Conservation (phyloP, 164 flowering plant genomes). For the Cinnamomum micranthum region DNA sequence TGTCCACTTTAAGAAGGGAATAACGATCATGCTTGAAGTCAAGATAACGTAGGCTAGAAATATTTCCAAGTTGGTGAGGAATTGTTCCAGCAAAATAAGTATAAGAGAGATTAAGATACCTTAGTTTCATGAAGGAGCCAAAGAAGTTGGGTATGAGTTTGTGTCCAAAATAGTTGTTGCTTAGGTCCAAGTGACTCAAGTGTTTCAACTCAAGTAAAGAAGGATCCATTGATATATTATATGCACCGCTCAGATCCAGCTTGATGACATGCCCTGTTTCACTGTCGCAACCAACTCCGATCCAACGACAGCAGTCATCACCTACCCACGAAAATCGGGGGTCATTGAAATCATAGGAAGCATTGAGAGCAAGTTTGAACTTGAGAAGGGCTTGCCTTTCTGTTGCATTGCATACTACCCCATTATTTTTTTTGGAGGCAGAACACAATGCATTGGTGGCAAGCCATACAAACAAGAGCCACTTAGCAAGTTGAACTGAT, state of each 20-base stretch:
- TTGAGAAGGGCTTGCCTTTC: constrained; percentile 12
- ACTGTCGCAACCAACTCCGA: constrained; percentile 7
- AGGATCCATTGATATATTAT: neutral
- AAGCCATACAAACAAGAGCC: too few relatives aligned
- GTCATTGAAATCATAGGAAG: neutral
- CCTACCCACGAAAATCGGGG: constrained; percentile 6
- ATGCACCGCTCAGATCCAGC: constrained; percentile 2
- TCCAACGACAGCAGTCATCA: constrained; percentile 9
- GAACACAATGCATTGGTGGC: too few relatives aligned
- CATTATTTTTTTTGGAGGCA: too few relatives aligned
- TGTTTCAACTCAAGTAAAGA: constrained; percentile 1
- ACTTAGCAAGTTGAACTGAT: too few relatives aligned
- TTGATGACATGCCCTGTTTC: constrained; percentile 10
- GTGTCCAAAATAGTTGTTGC: constrained; percentile 2
- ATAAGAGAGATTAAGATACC: constrained; percentile 10
- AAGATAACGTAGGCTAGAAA: constrained; percentile 8
- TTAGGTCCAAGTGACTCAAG: neutral
- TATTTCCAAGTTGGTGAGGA: constrained; percentile 17
- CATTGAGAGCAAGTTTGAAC: constrained; percentile 1
- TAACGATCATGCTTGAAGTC: neutral
- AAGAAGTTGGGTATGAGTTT: constrained; percentile 9
- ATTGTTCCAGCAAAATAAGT: neutral
- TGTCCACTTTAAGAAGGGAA: neutral
- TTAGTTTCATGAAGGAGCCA: constrained; percentile 6
- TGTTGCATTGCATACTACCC: neutral